phyloP scores from a whole-genome alignment of 495 filamentous ascomycete species.

The Penicillium diatomitis region DNA sequence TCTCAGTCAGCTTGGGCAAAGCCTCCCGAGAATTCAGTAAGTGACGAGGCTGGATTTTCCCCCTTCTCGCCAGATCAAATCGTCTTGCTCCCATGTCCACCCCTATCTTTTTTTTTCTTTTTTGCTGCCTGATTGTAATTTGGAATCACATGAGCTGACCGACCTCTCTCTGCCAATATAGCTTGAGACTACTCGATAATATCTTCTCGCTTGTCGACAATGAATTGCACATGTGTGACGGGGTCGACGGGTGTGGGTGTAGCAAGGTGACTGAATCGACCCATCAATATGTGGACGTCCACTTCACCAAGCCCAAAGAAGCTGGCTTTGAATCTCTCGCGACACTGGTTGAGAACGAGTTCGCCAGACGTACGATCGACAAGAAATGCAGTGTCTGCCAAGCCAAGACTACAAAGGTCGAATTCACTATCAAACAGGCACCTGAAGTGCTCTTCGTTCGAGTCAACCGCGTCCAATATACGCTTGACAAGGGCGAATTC shows the following conservation, averaged over 20 bases:
- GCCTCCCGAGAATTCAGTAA: no score
- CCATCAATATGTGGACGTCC: background rate
- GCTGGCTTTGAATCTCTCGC: no score
- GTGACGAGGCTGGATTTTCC: no score
- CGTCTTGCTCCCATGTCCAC: no score
- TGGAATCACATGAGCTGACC: no score
- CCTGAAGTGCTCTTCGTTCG: conserved; percentile 10
- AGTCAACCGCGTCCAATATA: conserved; percentile 2
- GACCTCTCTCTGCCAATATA: no score
- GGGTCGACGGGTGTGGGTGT: background rate
- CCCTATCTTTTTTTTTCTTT: no score
- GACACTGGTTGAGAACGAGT: background rate
- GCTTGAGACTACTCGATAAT: no score
- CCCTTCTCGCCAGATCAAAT: no score
- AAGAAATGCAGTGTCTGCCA: background rate
- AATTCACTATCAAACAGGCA: background rate
- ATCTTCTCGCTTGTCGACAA: no score
- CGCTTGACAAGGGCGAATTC: background rate
- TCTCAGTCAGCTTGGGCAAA: conserved; percentile 2
- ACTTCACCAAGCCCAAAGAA: background rate
- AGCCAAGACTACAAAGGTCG: background rate
- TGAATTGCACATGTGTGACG: background rate
- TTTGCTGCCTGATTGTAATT: no score
- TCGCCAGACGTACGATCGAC: background rate
- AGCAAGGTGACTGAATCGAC: no score